Base-by-base conservation (phyloP, 139 green algal species). In the Raphidocelis subcapitata region DNA sequence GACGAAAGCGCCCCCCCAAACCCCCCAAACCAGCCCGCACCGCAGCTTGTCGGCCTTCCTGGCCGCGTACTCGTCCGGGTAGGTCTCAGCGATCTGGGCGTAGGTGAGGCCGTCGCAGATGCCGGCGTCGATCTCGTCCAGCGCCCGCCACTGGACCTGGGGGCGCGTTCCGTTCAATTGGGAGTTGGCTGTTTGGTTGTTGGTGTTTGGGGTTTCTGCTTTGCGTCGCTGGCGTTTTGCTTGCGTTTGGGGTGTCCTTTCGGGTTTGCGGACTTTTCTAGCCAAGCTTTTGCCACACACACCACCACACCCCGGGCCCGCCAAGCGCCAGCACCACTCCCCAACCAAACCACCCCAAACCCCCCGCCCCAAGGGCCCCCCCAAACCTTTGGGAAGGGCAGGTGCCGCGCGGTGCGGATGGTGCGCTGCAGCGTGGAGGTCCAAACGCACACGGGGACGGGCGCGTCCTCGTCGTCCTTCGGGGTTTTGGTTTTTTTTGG, bases 401-500 rank as follows among this genome's bases (percentile, higher is more conserved):
- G 83, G 37, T 87, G 72, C 41, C 85, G 72, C 14, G 94, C 94
- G 0, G 95, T 99, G 67, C 92, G 81, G 60, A 98, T 96, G 47
- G 95, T 99, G 59, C 95, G 87, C 76, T 88, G 81, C 36, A 98
- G 78, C 0, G 94, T 98, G 70, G 85, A 95, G 12, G 94, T 98
- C 94, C 94, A 98, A 26, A 98, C 89, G n/a, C 81, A 87, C 26
- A 97, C 84, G 0, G 88, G 62, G 5, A 72, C 62, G 4, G 62
- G 72, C 21, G 36, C 52, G 37, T 59, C 69, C 16, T 88, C 87
- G 41, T 87, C 70, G 33, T 49, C 46, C 8, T 81, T 60, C 84
- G n/a, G n/a, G n/a, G n/a, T n/a, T n/a, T n/a, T n/a, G n/a, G n/a
- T n/a, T n/a, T n/a, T n/a, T n/a, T n/a, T n/a, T n/a, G n/a, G n/a